A percentile compares a stretch with the other conserved stretches of the same genome.
phyloP scores from a whole-genome alignment of 495 filamentous ascomycete genomes.

The Hypoxylon intermedium region DNA sequence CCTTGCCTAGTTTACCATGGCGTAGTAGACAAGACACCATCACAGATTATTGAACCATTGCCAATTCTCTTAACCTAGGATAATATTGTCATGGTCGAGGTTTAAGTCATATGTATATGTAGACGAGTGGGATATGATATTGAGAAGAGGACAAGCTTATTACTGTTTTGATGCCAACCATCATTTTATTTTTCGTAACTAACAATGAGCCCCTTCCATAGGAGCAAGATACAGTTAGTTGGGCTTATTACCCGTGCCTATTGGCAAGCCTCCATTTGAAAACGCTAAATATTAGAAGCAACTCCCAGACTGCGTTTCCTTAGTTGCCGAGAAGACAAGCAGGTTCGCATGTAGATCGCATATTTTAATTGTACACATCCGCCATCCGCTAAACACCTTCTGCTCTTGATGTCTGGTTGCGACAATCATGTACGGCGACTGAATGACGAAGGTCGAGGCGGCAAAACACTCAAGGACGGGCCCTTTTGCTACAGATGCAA shows the following conservation, averaged over 20 bases:
- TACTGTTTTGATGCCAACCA: constrained; percentile 11
- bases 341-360: constrained; percentile 7
- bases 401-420: constrained; percentile 11
- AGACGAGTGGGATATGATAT: no score
- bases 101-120: no score
- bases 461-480: constrained; percentile 6
- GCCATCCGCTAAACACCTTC: constrained; percentile 11
- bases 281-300: constrained; percentile 22
- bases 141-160: neutral
- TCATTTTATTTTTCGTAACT: constrained; percentile 19
- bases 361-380: constrained; percentile 1
- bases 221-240: no score
- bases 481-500: constrained; percentile 15
- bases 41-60: no score
- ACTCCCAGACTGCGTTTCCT: constrained; percentile 16
- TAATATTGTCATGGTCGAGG: no score
- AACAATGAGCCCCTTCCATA: constrained; percentile 15
- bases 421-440: constrained; percentile 21
- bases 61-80: no score
- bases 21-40: no score
- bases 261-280: constrained; percentile 16
- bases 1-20: no score
- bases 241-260: no score
- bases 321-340: constrained; percentile 11
- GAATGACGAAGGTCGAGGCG: constrained; percentile 14